Evolutionary conservation across 1,284 basidiomycete species (phyloP).

Genomic region (Trichosporon sp.): DNA sequence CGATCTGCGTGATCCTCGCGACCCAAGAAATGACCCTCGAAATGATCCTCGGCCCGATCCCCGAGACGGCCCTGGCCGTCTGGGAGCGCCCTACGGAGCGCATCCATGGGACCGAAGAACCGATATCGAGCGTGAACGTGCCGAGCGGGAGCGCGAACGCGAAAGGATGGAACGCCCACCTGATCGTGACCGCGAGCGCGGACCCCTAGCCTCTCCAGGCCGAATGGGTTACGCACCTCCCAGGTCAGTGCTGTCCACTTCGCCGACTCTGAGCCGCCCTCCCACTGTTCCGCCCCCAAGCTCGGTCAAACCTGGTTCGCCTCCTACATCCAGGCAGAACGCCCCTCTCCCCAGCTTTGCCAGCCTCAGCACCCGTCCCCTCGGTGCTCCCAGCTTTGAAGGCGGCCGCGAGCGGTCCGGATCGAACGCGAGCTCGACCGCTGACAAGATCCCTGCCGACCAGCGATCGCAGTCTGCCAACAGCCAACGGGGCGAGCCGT

Average conservation of each 20-base stretch:
- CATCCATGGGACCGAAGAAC: slow-evolving; percentile 3
- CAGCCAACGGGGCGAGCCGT: slow-evolving; percentile 16
- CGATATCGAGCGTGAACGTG: slow-evolving; percentile 19
- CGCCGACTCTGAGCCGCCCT: slow-evolving; percentile 16
- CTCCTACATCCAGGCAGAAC: not conserved
- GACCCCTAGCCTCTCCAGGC: not conserved
- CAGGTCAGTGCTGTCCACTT: slow-evolving; percentile 14
- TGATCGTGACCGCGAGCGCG: slow-evolving; percentile 6
- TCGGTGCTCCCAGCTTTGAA: slow-evolving; percentile 14
- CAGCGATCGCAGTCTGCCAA: slow-evolving; percentile 18
- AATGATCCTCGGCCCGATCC: not conserved
- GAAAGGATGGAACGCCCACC: not conserved
- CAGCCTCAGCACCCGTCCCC: slow-evolving; percentile 9
- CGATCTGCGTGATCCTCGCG: not conserved
- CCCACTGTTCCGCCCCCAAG: slow-evolving; percentile 8
- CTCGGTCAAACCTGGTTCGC: slow-evolving; percentile 9
- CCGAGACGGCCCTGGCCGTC: not conserved
- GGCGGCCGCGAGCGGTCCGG: slow-evolving; percentile 13
- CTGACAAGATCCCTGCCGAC: slow-evolving; percentile 10
- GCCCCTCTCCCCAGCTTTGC: slow-evolving; percentile 16
- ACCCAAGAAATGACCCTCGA: slow-evolving; percentile 1
- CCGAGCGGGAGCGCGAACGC: slow-evolving; percentile 16
- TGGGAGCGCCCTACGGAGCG: not conserved
- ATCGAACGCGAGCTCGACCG: slow-evolving; percentile 10
- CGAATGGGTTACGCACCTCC: slow-evolving; percentile 3